Evolutionary conservation across 768 basidiomycete species (phyloP).

Genomic region (Mycena filopes): DNA sequence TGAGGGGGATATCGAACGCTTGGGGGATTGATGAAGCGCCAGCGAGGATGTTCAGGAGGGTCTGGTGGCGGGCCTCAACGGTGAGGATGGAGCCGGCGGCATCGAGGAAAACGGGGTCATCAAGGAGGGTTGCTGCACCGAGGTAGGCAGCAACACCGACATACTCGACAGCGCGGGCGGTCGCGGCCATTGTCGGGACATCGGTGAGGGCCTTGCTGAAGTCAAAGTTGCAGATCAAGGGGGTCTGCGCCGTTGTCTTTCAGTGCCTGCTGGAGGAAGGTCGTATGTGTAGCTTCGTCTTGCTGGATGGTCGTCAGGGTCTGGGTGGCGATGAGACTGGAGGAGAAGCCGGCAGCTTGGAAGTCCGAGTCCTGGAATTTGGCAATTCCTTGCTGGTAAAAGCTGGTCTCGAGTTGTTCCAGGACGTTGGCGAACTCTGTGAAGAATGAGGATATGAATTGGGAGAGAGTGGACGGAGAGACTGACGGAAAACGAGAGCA

Average conservation of each 20-base stretch:
- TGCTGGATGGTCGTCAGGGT: constrained; percentile 67
- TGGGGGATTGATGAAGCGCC: constrained; percentile 66
- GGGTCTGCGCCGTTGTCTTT: constrained; percentile 61
- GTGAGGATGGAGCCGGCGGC: constrained; percentile 81
- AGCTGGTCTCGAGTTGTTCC: constrained; percentile 76
- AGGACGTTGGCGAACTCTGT: constrained; percentile 81
- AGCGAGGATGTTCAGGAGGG: constrained; percentile 77
- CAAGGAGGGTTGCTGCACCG: constrained; percentile 73
- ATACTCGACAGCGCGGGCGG: constrained; percentile 80
- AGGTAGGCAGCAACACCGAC: constrained; percentile 83
- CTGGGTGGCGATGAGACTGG: constrained; percentile 64
- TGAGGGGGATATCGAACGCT: constrained; percentile 80
- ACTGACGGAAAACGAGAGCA: constrained; percentile 71
- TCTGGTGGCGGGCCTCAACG: constrained; percentile 86
- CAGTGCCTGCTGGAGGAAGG: constrained; percentile 62
- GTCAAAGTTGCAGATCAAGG: constrained; percentile 75
- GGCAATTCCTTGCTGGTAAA: constrained; percentile 72
- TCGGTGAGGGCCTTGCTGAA: constrained; percentile 71
- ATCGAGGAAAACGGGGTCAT: constrained; percentile 67
- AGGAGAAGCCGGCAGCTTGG: constrained; percentile 69
- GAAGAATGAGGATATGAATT: constrained; percentile 1
- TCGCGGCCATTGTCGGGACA: constrained; percentile 74
- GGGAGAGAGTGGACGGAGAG: neutral
- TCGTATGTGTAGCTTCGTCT: constrained; percentile 73
- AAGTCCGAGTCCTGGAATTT: constrained; percentile 78